These are phyloP conservation scores for Sporisorium exsertum DNA, from an alignment of 1,284 basidiomycete genomes.

Conservation along the genomic window DNA sequence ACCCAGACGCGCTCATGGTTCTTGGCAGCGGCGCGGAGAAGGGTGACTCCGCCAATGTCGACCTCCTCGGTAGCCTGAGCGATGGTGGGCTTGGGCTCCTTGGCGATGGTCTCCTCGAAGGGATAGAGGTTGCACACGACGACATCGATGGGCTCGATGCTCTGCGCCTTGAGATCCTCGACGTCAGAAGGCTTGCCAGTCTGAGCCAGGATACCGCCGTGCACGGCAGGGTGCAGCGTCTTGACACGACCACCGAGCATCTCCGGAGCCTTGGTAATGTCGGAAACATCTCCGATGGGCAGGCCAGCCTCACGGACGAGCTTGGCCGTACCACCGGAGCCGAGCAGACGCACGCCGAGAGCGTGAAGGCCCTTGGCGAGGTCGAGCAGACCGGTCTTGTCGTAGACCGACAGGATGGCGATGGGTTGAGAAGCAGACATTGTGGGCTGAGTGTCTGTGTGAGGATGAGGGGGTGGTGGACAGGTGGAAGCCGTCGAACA, in stretches of 20 bases:
- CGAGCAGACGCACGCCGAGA: conserved; percentile 87
- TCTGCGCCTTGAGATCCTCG: conserved; percentile 60
- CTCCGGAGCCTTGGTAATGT: conserved; percentile 98
- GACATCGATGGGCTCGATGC: conserved; percentile 65
- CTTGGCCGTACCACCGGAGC: conserved; percentile 97
- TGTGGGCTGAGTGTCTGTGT: conserved; percentile 1
- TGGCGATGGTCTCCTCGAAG: conserved; percentile 83
- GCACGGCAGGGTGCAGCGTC: conserved; percentile 98
- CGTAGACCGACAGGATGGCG: conserved; percentile 95
- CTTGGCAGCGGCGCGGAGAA: conserved; percentile 97
- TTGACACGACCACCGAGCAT: conserved; percentile 99
- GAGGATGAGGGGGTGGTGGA: conserved; percentile 8
- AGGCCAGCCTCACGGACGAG: conserved; percentile 94
- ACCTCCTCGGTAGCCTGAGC: conserved; percentile 96
- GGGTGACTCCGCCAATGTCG: conserved; percentile 98
- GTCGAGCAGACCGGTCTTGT: conserved; percentile 91
- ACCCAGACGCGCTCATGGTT: conserved; percentile 83
- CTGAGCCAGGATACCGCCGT: conserved; percentile 78
- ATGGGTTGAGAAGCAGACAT: conserved; percentile 57
- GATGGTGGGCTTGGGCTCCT: conserved; percentile 87
- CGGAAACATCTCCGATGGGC: conserved; percentile 93
- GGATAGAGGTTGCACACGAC: conserved; percentile 96
- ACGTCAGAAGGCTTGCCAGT: conserved; percentile 63
- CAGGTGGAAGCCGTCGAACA: conserved; percentile 1
- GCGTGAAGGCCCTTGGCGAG: conserved; percentile 85